phyloP scores from a whole-genome alignment of 768 basidiomycete genomes.

The Podaxis sp. region DNA sequence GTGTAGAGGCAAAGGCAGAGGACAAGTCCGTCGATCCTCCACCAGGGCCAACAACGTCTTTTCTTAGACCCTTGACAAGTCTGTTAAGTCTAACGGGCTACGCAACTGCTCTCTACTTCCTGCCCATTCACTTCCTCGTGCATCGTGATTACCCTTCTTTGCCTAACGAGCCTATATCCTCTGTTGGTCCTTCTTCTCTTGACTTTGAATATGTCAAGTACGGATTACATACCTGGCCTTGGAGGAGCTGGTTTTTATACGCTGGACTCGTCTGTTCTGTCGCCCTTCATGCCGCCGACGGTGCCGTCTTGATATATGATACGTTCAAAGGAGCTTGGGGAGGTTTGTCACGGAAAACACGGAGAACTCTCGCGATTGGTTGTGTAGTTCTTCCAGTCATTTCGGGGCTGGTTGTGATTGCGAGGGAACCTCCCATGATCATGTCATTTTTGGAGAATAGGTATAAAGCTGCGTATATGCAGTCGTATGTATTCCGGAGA shows the following conservation, averaged over 20 bases:
- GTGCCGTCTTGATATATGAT: conserved; percentile 47
- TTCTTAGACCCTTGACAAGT: conserved; percentile 25
- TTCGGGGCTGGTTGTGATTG: conserved; percentile 48
- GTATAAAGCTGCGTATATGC: conserved; percentile 41
- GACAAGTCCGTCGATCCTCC: conserved; percentile 14
- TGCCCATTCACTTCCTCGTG: conserved; percentile 66
- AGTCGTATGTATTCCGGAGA: background rate
- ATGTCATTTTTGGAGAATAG: conserved; percentile 47
- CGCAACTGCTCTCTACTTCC: conserved; percentile 45
- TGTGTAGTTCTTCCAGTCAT: conserved; percentile 47
- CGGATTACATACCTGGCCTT: conserved; percentile 58
- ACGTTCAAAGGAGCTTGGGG: conserved; percentile 27
- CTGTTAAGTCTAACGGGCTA: conserved; percentile 65
- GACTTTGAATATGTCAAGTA: conserved; percentile 83
- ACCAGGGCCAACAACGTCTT: background rate
- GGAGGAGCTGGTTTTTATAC: conserved; percentile 60
- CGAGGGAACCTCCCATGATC: conserved; percentile 53
- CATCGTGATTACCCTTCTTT: conserved; percentile 58
- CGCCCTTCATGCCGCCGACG: conserved; percentile 61
- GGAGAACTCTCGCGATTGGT: conserved; percentile 24
- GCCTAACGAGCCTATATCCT: conserved; percentile 42
- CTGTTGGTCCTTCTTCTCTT: conserved; percentile 70
- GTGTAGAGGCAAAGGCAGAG: conserved; percentile 15
- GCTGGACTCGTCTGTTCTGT: conserved; percentile 52
- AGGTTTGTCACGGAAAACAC: conserved; percentile 16